Conservation (phyloP, 148 eudicot species). For the Rhododendron molle region DNA sequence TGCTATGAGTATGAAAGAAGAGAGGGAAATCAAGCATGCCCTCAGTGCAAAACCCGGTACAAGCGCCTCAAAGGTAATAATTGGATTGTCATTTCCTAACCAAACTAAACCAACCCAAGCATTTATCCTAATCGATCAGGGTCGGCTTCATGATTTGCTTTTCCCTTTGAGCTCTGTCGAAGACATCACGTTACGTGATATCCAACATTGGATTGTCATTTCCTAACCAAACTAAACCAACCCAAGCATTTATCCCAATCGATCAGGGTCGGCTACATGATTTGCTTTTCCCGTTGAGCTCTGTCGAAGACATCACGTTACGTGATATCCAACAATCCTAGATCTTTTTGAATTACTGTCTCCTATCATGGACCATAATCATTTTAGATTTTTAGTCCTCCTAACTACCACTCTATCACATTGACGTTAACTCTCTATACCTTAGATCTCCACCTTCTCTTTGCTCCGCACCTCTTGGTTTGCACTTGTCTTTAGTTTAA, state of each 20-base stretch:
- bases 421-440: no score
- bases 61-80: conserved; percentile 57
- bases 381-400: no score
- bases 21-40: conserved; percentile 73
- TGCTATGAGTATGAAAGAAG: conserved; percentile 76
- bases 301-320: not conserved
- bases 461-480: not conserved
- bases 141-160: not conserved
- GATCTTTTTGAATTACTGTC: not conserved
- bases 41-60: conserved; percentile 70
- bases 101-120: not conserved
- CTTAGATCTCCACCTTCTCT: not conserved
- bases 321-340: not conserved
- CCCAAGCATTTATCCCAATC: not conserved
- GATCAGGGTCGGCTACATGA: not conserved
- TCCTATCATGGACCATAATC: not conserved
- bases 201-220: not conserved
- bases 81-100: not conserved
- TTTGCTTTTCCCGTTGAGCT: not conserved
- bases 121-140: not conserved
- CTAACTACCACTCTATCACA: no score
- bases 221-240: not conserved
- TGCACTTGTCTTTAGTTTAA: not conserved
- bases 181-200: not conserved
- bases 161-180: not conserved